A percentile compares a stretch with the other conserved stretches of the same genome.
phyloP scores from a whole-genome alignment of 768 basidiomycete genomes.

The Zangia roseola region DNA sequence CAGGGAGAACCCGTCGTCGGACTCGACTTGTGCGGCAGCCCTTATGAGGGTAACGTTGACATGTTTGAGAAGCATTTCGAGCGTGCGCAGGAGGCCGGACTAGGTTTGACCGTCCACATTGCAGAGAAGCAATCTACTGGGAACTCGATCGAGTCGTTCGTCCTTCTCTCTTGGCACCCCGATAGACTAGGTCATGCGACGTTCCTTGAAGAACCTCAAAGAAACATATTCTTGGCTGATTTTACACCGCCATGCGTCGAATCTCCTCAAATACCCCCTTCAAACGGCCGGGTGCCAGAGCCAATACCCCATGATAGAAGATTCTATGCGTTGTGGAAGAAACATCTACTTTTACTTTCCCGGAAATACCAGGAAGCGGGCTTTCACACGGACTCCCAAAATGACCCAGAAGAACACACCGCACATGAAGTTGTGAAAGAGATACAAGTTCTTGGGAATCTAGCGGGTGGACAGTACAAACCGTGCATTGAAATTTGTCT shows the following conservation, averaged over 20 bases:
- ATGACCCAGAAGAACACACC: constrained; percentile 16
- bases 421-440: constrained; percentile 23
- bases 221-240: constrained; percentile 45
- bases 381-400: constrained; percentile 4
- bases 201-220: constrained; percentile 62
- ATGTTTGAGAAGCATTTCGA: constrained; percentile 50
- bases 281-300: constrained; percentile 19
- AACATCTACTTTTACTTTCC: constrained; percentile 22
- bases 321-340: constrained; percentile 24
- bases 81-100: constrained; percentile 54
- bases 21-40: constrained; percentile 81
- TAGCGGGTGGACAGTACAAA: constrained; percentile 35
- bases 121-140: constrained; percentile 70
- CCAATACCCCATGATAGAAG: constrained; percentile 20
- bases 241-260: constrained; percentile 20
- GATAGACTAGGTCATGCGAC: constrained; percentile 80
- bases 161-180: constrained; percentile 60
- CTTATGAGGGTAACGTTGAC: constrained; percentile 55
- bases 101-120: constrained; percentile 78
- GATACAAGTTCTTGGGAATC: constrained; percentile 15
- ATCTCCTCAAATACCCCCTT: constrained; percentile 17
- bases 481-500: constrained; percentile 79
- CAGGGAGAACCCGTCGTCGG: constrained; percentile 69
- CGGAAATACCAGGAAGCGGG: constrained; percentile 17
- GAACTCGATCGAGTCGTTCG: constrained; percentile 57